Evolutionary conservation across 345 rosid species (phyloP).

Genomic region (Draba incana): DNA sequence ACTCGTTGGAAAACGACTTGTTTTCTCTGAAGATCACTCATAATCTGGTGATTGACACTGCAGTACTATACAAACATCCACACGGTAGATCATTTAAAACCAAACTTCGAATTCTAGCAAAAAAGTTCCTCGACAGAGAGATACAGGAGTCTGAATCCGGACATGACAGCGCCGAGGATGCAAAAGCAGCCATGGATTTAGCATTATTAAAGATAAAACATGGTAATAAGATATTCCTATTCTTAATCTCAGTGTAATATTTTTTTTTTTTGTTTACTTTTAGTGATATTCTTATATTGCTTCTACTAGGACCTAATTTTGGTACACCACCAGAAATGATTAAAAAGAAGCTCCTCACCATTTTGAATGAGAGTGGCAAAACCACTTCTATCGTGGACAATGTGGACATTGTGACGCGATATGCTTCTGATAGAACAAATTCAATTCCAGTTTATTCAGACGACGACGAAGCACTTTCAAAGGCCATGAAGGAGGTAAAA

Average conservation of each 20-base stretch:
- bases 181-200: slow-evolving; percentile 87
- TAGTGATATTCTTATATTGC: slow-evolving; percentile 12
- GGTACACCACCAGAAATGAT: slow-evolving; percentile 73
- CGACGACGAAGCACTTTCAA: slow-evolving; percentile 77
- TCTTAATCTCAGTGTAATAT: not conserved
- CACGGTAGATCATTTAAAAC: slow-evolving; percentile 73
- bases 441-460: slow-evolving; percentile 82
- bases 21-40: slow-evolving; percentile 85
- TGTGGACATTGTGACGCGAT: slow-evolving; percentile 66
- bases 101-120: slow-evolving; percentile 82
- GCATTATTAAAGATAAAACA: slow-evolving; percentile 78
- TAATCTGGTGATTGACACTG: slow-evolving; percentile 85
- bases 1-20: slow-evolving; percentile 95
- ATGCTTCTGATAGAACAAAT: slow-evolving; percentile 74
- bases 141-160: slow-evolving; percentile 81
- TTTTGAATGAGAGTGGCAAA: slow-evolving; percentile 73
- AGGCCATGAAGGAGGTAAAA: slow-evolving; percentile 79
- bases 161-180: slow-evolving; percentile 94
- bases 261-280: slow-evolving; percentile 9
- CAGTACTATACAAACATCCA: slow-evolving; percentile 82
- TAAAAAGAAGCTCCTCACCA: slow-evolving; percentile 66
- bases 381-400: slow-evolving; percentile 75
- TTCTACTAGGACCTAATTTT: slow-evolving; percentile 80
- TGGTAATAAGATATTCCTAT: slow-evolving; percentile 51
- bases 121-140: slow-evolving; percentile 77